Evolutionary conservation across 2,329 filamentous ascomycete genomes (phyloP), one percentile per base, ranked within the genome.

Genomic region (Exophiala dermatitidis): DNA sequence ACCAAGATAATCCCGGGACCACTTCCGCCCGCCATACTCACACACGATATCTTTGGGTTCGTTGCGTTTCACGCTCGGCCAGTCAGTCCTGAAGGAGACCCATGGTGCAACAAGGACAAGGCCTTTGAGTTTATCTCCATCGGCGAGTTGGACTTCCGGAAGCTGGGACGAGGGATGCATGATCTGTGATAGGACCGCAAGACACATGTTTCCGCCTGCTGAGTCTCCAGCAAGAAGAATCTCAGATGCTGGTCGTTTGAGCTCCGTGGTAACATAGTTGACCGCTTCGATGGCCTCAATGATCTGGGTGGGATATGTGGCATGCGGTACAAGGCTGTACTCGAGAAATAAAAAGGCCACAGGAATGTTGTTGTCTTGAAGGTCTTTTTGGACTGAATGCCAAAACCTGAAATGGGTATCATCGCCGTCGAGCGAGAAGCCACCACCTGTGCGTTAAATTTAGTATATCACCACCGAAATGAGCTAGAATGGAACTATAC

Each of bases 41-140:
- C 34, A 43, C 19, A 60, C 56, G 34, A 63, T 48, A 41, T 63
- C 61, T 40, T 56, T 60, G 48, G 56, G 38, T 3, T 32, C 30
- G 37, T 58, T 58, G 19, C 43, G 46, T 7, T 44, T 32, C 9
- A 50, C 51, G 34, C 56, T 59, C 1, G 51, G 52, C 43, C 53
- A 60, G 10, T 57, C 46, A 0, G 68, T 70, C n/a, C 71, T 68
- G 56, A 84, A 76, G 1, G 72, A 72, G 1, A 74, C 70, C 81
- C 82, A 85, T 0, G 82, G 81, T 0, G 74, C 77, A 51, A 84
- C 74, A 4, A 83, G 69, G 5, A 82, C 62, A 0, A 74, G 72
- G 2, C 73, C 79, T 1, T 72, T 72, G 10, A 84, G 50, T 41
- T 53, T 57, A 4, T 60, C 55, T 0, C 68, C 49, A 8, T 61